A percentile compares a stretch with the other conserved stretches of the same genome.
phyloP scores from a whole-genome alignment of 768 basidiomycete genomes.

The Erythrobasidium yunnanense region DNA sequence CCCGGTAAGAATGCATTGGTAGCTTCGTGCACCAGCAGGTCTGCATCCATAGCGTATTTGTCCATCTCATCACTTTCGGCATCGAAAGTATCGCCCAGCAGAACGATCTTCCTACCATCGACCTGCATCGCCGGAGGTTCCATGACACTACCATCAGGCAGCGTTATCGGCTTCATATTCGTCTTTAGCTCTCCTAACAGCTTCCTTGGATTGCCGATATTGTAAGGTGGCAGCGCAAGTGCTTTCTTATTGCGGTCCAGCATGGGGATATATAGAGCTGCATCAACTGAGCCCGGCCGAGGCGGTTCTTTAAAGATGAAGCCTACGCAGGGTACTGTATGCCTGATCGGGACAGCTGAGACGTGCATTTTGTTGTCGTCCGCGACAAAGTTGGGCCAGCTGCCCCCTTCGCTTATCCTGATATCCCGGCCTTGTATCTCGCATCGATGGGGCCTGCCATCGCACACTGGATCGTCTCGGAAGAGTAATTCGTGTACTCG shows the following conservation, averaged over 20 bases:
- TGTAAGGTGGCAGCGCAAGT: conserved; percentile 35
- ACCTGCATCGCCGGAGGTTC: conserved; percentile 50
- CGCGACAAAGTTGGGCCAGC: conserved; percentile 54
- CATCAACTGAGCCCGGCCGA: conserved; percentile 65
- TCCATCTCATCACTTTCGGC: conserved; percentile 43
- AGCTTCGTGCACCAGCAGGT: conserved; percentile 74
- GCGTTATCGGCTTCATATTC: conserved; percentile 53
- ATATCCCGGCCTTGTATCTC: conserved; percentile 59
- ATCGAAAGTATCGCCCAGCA: conserved; percentile 69
- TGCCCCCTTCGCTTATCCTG: conserved; percentile 49
- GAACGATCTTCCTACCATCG: conserved; percentile 60
- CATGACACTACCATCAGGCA: conserved; percentile 63
- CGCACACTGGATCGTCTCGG: conserved; percentile 48
- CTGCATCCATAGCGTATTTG: conserved; percentile 52
- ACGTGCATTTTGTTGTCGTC: conserved; percentile 47
- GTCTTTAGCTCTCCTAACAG: conserved; percentile 58
- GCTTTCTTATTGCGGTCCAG: conserved; percentile 45
- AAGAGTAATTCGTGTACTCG: conserved; percentile 67
- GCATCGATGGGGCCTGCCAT: conserved; percentile 47
- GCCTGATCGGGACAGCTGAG: conserved; percentile 63
- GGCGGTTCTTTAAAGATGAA: conserved; percentile 59
- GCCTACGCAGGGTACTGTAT: conserved; percentile 70
- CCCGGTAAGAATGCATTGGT: conserved; percentile 62
- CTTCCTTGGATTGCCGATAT: conserved; percentile 54
- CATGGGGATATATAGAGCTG: conserved; percentile 55